Conservation (phyloP, 139 green algal species). For the Limnomonas spitsbergensis region DNA sequence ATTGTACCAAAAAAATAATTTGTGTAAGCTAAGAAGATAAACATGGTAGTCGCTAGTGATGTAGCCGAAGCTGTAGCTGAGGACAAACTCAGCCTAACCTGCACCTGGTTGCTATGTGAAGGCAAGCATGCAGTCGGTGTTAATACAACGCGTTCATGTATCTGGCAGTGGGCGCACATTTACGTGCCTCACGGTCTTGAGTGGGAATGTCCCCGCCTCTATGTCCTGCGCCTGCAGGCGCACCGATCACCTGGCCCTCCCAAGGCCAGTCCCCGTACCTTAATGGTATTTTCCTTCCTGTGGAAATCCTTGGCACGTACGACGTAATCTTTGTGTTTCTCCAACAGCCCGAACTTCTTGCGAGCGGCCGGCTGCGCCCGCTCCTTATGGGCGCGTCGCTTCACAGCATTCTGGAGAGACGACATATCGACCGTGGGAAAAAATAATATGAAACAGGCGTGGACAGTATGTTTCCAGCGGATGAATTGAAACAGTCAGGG, state of each 20-base stretch:
- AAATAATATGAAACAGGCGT: no score
- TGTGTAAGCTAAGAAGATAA: no score
- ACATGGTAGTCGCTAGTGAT: no score
- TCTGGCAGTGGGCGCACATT: not conserved
- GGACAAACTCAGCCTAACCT: not conserved
- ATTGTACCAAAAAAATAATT: no score
- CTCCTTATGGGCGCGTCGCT: constrained; percentile 94
- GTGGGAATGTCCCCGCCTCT: not conserved
- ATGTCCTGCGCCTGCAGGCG: not conserved
- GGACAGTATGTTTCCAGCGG: no score
- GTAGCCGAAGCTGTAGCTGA: no score
- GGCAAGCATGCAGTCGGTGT: no score
- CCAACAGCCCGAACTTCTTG: constrained; percentile 80
- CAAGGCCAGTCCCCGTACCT: constrained; percentile 63
- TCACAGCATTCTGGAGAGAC: constrained; percentile 82
- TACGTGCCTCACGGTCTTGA: not conserved
- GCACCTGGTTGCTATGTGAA: not conserved
- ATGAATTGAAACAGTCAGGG: no score
- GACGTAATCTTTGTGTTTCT: constrained; percentile 97
- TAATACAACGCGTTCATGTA: not conserved
- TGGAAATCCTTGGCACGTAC: constrained; percentile 90
- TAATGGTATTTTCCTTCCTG: constrained; percentile 85
- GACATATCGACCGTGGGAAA: no score
- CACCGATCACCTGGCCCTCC: no score
- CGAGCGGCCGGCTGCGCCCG: constrained; percentile 78